phyloP scores from a whole-genome alignment of 805 yeast genomes.

The Cyberlindnera euphorbiiphila region DNA sequence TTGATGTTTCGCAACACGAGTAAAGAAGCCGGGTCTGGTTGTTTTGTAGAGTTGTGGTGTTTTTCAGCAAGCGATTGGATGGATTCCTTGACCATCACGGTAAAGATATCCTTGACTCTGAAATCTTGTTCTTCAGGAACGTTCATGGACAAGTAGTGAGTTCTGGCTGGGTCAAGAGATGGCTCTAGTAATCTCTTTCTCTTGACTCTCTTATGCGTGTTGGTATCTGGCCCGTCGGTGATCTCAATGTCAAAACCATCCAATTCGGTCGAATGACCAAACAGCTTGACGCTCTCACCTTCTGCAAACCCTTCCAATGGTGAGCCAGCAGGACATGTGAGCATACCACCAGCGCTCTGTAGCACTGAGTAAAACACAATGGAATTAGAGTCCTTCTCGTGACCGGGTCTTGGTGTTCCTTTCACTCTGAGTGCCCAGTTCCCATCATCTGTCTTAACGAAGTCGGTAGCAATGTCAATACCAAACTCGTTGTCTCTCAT shows the following conservation, averaged over 20 bases:
- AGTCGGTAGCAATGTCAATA: slow-evolving; percentile 62
- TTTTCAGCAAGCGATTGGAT: slow-evolving; percentile 41
- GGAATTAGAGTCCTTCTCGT: slow-evolving; percentile 49
- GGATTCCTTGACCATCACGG: slow-evolving; percentile 66
- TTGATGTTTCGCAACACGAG: slow-evolving; percentile 57
- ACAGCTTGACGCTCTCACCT: slow-evolving; percentile 38
- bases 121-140: slow-evolving; percentile 73
- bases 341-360: slow-evolving; percentile 52
- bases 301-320: slow-evolving; percentile 26
- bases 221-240: slow-evolving; percentile 49
- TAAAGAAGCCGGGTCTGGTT: slow-evolving; percentile 38
- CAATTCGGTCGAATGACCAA: slow-evolving; percentile 59
- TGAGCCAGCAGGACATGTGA: slow-evolving; percentile 37
- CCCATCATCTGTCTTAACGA: slow-evolving; percentile 67
- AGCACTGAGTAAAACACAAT: slow-evolving; percentile 76
- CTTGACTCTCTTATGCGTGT: slow-evolving; percentile 37
- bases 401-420: slow-evolving; percentile 56
- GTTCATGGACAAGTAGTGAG: slow-evolving; percentile 64
- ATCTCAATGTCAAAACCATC: slow-evolving; percentile 61
- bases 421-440: slow-evolving; percentile 79
- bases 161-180: slow-evolving; percentile 50
- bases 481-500: slow-evolving; percentile 65
- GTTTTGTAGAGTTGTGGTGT: slow-evolving; percentile 20
- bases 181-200: slow-evolving; percentile 32
- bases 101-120: slow-evolving; percentile 74